Evolutionary conservation across 2,329 filamentous ascomycete species (phyloP).

Genomic region (Rhexocercosporidium sp.): DNA sequence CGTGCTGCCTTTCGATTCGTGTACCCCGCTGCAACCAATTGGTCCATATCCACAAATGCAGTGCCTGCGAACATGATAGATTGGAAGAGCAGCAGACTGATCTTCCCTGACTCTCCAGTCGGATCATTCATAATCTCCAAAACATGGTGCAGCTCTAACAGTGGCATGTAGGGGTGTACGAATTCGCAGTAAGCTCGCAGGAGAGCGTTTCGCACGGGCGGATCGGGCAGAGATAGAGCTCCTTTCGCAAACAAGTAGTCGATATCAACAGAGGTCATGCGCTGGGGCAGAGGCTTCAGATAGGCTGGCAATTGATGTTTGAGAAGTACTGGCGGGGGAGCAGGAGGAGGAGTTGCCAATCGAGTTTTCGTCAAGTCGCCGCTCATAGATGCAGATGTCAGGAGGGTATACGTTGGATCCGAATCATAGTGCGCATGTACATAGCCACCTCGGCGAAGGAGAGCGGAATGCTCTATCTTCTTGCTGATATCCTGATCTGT

Average conservation of each 20-base stretch:
- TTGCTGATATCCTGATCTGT: slow-evolving; percentile 37
- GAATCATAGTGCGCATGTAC: slow-evolving; percentile 21
- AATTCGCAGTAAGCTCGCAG: slow-evolving; percentile 85
- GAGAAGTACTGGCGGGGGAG: slow-evolving; percentile 16
- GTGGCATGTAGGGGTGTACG: slow-evolving; percentile 92
- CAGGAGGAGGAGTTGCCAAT: slow-evolving; percentile 21
- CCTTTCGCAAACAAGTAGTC: slow-evolving; percentile 84
- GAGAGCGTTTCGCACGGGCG: slow-evolving; percentile 76
- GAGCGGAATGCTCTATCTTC: slow-evolving; percentile 28
- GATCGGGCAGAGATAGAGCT: slow-evolving; percentile 76
- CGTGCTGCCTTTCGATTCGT: slow-evolving; percentile 78
- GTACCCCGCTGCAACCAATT: slow-evolving; percentile 79
- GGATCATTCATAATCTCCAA: slow-evolving; percentile 64
- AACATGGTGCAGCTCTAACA: slow-evolving; percentile 72
- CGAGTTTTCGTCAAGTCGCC: slow-evolving; percentile 37
- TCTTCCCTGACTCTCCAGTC: slow-evolving; percentile 72
- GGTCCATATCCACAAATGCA: slow-evolving; percentile 83
- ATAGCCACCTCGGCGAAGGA: slow-evolving; percentile 29
- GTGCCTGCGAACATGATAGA: slow-evolving; percentile 93
- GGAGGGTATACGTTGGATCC: slow-evolving; percentile 30
- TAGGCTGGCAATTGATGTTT: slow-evolving; percentile 61
- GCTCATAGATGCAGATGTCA: slow-evolving; percentile 36
- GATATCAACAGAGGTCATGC: slow-evolving; percentile 81
- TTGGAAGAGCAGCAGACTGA: slow-evolving; percentile 89
- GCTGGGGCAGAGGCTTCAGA: slow-evolving; percentile 78